Evolutionary conservation across 768 basidiomycete species (phyloP), one percentile per base, ranked within the genome.

Genomic region (Suillus sp.): DNA sequence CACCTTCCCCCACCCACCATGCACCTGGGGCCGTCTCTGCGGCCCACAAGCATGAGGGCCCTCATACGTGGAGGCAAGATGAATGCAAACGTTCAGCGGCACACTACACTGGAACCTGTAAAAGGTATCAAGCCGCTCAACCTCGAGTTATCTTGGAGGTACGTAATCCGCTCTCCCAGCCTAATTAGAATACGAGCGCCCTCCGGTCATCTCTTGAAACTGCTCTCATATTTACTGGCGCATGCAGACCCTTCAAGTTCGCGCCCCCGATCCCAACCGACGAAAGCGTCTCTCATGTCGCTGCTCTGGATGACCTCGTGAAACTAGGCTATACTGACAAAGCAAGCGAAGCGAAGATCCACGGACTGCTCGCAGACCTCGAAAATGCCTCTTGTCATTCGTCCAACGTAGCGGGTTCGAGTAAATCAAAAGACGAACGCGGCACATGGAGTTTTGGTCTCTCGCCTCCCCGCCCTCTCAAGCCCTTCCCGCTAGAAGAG

Each of bases 101-200:
- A 14, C 70, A 80, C 61, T 40, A 30, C 25, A 8, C 66, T 90
- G 66, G 83, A 80, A 70, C 84, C 84, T 66, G 81, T 79, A 18
- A 87, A 84, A 68, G 89, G 89, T 2, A 71, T 85, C 25, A 81
- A 84, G 61, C 79, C 88, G 4, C 76, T 91, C 4, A 78, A 81
- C 25, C 77, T 91, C 16, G 80, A 84, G 37, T 75, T 92, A 57
- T 86, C 87, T 16, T 92, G 90, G 90, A 81, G 83, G 90, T 90
- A 62, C 56, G 82, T 78, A 30, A 40, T 30, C 9, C 10, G 20
- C 10, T 4, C 10, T 57, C 25, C 22, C 5, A 40, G 56, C 18
- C 38, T 16, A 27, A 38, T 57, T 42, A 40, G 1, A 25, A 22
- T 32, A 47, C 13, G 38, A 18, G 35, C 42, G 57, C n/a, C 9